Conservation (phyloP, 805 yeast genomes). For the Saturnispora mendoncae region DNA sequence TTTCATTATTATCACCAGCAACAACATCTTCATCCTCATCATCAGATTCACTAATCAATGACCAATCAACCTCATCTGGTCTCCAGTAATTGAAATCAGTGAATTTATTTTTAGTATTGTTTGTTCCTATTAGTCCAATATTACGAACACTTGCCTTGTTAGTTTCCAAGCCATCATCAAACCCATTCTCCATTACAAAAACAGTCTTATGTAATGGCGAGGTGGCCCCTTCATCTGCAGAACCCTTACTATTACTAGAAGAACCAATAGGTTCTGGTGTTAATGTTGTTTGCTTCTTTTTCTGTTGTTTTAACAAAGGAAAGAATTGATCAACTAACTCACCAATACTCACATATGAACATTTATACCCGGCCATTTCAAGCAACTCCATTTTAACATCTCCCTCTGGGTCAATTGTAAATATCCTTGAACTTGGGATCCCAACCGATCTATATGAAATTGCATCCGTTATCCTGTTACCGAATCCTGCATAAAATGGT, state of each 20-base stretch:
- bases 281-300: neutral
- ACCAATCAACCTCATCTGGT: conserved; percentile 59
- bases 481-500: conserved; percentile 96
- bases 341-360: conserved; percentile 80
- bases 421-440: conserved; percentile 87
- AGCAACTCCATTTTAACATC: conserved; percentile 95
- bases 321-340: conserved; percentile 95
- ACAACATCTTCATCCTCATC: conserved; percentile 36
- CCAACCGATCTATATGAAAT: conserved; percentile 88
- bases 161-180: neutral
- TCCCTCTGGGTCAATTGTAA: conserved; percentile 92
- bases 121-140: conserved; percentile 8
- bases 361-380: conserved; percentile 86
- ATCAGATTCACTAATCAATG: conserved; percentile 34
- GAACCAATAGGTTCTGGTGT: conserved; percentile 5
- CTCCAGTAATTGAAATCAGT: conserved; percentile 93
- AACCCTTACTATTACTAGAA: conserved; percentile 3
- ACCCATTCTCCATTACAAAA: conserved; percentile 2
- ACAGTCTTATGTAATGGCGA: conserved; percentile 4
- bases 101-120: conserved; percentile 48
- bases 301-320: conserved; percentile 36
- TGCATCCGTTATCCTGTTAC: conserved; percentile 94
- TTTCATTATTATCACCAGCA: conserved; percentile 8
- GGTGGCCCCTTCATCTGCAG: conserved; percentile 12
- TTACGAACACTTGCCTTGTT: neutral